Evolutionary conservation across 805 yeast species (phyloP).

Genomic region (Metschnikowia bowlesiae): DNA sequence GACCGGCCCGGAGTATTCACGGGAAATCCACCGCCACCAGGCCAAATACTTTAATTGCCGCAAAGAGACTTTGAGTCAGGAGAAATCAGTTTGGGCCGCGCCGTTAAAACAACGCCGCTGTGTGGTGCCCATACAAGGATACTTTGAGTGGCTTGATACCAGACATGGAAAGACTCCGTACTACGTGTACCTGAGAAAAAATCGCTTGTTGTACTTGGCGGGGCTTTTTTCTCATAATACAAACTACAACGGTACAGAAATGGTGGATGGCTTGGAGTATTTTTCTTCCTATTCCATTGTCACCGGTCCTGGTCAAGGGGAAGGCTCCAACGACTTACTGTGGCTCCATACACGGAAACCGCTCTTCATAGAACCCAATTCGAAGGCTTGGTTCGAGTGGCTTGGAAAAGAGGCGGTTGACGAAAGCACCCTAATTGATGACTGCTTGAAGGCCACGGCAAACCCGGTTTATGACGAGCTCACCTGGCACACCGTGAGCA

Average conservation of each 20-base stretch:
- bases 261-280: slow-evolving; percentile 16
- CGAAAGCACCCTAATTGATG: slow-evolving; percentile 34
- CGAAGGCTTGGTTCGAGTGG: slow-evolving; percentile 63
- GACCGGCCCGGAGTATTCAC: slow-evolving; percentile 21
- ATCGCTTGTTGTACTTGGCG: slow-evolving; percentile 59
- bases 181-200: slow-evolving; percentile 53
- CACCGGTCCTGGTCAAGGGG: slow-evolving; percentile 57
- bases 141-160: slow-evolving; percentile 70
- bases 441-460: slow-evolving; percentile 33
- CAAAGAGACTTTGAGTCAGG: slow-evolving; percentile 50
- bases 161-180: slow-evolving; percentile 54
- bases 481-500: slow-evolving; percentile 51
- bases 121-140: slow-evolving; percentile 75
- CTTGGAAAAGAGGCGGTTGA: slow-evolving; percentile 42
- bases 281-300: slow-evolving; percentile 60
- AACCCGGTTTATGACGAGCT: slow-evolving; percentile 34
- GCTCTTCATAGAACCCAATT: slow-evolving; percentile 55
- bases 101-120: slow-evolving; percentile 53
- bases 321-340: slow-evolving; percentile 45
- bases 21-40: slow-evolving; percentile 31
- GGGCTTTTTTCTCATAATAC: slow-evolving; percentile 38
- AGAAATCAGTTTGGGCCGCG: slow-evolving; percentile 54
- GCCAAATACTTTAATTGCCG: slow-evolving; percentile 71
- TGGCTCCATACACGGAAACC: slow-evolving; percentile 85
- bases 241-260: slow-evolving; percentile 21